Evolutionary conservation across 2,329 filamentous ascomycete genomes (phyloP), one percentile per base, ranked within the genome.

Genomic region (Pseudogymnoascus sp.): DNA sequence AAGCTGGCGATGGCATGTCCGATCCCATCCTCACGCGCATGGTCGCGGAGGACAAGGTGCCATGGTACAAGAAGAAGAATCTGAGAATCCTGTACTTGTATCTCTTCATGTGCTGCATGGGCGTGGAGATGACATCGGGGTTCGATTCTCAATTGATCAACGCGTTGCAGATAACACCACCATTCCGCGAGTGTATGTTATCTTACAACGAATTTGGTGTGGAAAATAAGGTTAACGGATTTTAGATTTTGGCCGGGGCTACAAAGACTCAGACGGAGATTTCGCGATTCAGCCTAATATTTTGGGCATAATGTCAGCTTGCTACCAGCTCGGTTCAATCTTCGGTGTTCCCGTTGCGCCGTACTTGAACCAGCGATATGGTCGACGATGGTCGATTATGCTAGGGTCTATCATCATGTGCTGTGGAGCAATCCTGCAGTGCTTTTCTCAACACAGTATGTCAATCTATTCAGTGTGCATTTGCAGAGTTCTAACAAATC

Each of bases 301-400:
- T 58, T 67, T 73, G 3, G 80, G 81, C 2, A 74, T 83, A 57
- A 71, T 83, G 34, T 76, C 76, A 13, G 78, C 80, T 2, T 78
- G 76, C 58, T 83, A 82, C 66, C 78, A 78, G 58, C 72, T 83
- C 3, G 81, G 81, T 3, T 79, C 80, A 7, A 77, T 83, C 59
- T 72, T 78, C 35, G 76, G 74, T 18, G 75, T 83, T 7, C 81
- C 81, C 0, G 71, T 83, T 61, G 78, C 81, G 2, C 76, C 80
- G 0, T 74, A 75, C 59, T 65, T 82, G 3, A 78, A 78, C 58
- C 77, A 82, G 61, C 70, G 70, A 18, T 72, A 76, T 38, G 80
- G 79, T 12, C 68, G 79, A 62, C 72, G 79, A 62, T 77, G 74
- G 74, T 76, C 79, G n/a, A 81, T 84, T 61, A 73, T 83, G 62